phyloP scores from a whole-genome alignment of 495 filamentous ascomycete species.

The Margaritispora aquatica region DNA sequence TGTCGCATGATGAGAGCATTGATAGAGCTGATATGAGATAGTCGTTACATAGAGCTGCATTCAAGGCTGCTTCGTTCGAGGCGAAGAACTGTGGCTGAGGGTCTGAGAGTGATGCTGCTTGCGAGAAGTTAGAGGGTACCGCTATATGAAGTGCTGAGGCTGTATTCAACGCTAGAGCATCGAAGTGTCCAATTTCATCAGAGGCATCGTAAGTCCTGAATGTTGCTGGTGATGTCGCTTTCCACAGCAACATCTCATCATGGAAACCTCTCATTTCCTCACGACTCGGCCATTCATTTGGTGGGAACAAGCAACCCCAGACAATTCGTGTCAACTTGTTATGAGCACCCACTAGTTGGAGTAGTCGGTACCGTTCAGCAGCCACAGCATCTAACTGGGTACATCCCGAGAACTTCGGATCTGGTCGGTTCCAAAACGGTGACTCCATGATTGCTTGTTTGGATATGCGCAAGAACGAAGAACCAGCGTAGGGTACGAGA shows the following conservation, averaged over 20 bases:
- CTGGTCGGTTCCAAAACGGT: constrained; percentile 14
- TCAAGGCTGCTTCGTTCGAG: constrained; percentile 11
- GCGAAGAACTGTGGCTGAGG: background rate
- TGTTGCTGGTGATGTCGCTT: constrained; percentile 12
- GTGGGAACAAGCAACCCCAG: constrained; percentile 11
- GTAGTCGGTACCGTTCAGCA: constrained; percentile 6
- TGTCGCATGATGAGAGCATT: constrained; percentile 7
- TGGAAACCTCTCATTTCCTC: constrained; percentile 12
- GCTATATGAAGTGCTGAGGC: background rate
- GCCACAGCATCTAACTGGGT: constrained; percentile 1
- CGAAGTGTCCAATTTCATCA: background rate
- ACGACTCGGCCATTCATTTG: constrained; percentile 8
- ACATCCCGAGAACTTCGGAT: background rate
- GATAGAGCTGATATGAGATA: constrained; percentile 10
- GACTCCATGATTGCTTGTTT: constrained; percentile 10
- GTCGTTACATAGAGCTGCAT: constrained; percentile 13
- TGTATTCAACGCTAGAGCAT: background rate
- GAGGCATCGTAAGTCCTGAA: background rate
- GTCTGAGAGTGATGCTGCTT: background rate
- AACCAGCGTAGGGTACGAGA: constrained; percentile 13
- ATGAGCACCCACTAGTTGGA: constrained; percentile 9
- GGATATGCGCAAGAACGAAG: constrained; percentile 4
- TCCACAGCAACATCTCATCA: constrained; percentile 15
- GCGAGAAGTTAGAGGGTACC: background rate
- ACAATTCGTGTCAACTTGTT: constrained; percentile 13